phyloP scores from a whole-genome alignment of 108 stramenopile species.

The Nitzschia putrida region DNA sequence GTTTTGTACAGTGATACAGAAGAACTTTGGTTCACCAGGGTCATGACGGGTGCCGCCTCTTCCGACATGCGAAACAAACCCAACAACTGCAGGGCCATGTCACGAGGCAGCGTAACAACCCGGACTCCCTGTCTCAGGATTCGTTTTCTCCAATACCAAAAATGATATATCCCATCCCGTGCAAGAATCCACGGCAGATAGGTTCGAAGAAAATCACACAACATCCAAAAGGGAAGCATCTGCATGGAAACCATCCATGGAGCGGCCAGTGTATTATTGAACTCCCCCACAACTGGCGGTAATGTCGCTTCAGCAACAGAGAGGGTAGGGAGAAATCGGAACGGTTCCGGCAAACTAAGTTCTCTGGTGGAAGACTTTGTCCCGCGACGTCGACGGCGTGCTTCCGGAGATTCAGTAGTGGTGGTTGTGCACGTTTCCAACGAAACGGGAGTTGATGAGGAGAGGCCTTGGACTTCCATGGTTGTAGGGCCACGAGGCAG shows the following conservation, averaged over 20 bases:
- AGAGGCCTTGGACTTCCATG: conserved; percentile 1
- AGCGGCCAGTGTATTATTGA: not conserved
- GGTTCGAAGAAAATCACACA: conserved; percentile 11
- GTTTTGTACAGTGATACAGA: not conserved
- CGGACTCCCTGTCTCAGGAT: no score
- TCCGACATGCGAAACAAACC: not conserved
- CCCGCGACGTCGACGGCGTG: not conserved
- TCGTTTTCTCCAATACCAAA: conserved; percentile 2
- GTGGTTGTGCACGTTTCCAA: not conserved
- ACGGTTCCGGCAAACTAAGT: not conserved
- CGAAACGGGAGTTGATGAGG: not conserved
- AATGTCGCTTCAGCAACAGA: not conserved
- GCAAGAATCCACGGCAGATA: conserved; percentile 2
- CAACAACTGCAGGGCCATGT: no score
- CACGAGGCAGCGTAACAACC: no score
- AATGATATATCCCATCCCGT: not conserved
- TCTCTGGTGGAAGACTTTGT: not conserved
- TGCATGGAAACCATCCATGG: not conserved
- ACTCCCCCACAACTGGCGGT: not conserved
- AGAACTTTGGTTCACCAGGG: not conserved
- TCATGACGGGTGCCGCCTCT: not conserved
- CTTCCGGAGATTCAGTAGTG: no score
- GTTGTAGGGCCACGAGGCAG: no score
- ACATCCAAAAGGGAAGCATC: not conserved
- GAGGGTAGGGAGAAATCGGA: not conserved